Evolutionary conservation across 2,329 filamentous ascomycete genomes (phyloP), one percentile per base, ranked within the genome.

Genomic region (Canariomyces notabilis): DNA sequence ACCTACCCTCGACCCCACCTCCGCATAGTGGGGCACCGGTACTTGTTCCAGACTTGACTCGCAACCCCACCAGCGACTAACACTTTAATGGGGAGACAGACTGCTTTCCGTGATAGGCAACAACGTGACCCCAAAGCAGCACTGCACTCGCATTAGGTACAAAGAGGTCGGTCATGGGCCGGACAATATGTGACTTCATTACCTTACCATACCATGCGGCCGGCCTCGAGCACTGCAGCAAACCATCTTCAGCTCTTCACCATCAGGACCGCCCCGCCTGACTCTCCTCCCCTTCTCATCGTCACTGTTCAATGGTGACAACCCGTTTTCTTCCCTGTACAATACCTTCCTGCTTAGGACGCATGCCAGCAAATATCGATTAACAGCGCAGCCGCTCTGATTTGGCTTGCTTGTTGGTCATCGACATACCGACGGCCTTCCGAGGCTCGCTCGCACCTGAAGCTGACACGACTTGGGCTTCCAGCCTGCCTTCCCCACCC

Each of bases 51-150:
- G 18, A 37, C 16, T n/a, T n/a, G n/a, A 29, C 8, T 12, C 4
- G 8, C 3, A 40, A 50, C 50, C 50, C 50, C 50, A 48, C 50
- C 29, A 50, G 45, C 39, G 37, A 53, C 48, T 53, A 55, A 55
- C 51, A 55, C 46, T 33, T 34, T 19, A 18, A 22, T 19, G 37
- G 32, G n/a, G 50, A 22, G 37, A 34, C 15, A 7, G 34, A 23
- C 44, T 33, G 34, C 34, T 43, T 34, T 31, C 40, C 21, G 21
- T 33, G 49, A 52, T 50, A 50, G n/a, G 44, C 44, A 43, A 23
- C 18, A 37, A 6, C 15, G 23, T 32, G 20, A 18, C 22, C 15
- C 22, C 33, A 12, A 42, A 21, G 36, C 37, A 37, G 36, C 37
- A 29, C n/a, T 34, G 32, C 20, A 33, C 19, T 23, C 29, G 35